These are phyloP conservation scores for Conoideocrella luteorostrata DNA, from an alignment of 2,329 filamentous ascomycete species.

Conservation along the genomic window DNA sequence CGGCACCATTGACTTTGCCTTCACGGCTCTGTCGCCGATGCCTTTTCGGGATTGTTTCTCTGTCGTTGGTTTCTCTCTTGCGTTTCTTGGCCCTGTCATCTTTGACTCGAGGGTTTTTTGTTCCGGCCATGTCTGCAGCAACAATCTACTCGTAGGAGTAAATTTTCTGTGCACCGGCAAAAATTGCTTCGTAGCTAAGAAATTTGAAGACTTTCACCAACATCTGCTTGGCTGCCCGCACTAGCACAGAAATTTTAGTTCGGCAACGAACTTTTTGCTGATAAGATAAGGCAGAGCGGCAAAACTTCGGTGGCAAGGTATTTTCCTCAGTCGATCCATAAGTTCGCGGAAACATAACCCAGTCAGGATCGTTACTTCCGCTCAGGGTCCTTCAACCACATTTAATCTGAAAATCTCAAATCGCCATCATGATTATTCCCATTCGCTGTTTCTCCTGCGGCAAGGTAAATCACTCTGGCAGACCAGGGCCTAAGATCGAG, in stretches of 20 bases:
- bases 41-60: slow-evolving; percentile 34
- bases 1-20: slow-evolving; percentile 20
- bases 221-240: neutral
- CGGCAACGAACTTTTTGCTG: slow-evolving; percentile 33
- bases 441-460: slow-evolving; percentile 98
- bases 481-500: slow-evolving; percentile 13
- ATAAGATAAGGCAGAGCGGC: slow-evolving; percentile 33
- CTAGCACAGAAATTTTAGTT: slow-evolving; percentile 31
- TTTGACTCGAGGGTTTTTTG: slow-evolving; percentile 24
- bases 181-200: slow-evolving; percentile 6
- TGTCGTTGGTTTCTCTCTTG: slow-evolving; percentile 39
- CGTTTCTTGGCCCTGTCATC: slow-evolving; percentile 38
- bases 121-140: slow-evolving; percentile 27
- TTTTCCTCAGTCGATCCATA: slow-evolving; percentile 14
- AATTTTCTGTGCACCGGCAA: neutral
- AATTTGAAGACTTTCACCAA: slow-evolving; percentile 6
- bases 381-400: neutral
- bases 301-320: slow-evolving; percentile 23
- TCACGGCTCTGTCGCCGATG: slow-evolving; percentile 27
- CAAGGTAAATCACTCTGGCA: slow-evolving; percentile 60
- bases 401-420: neutral
- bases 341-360: neutral
- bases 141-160: neutral
- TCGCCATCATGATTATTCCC: slow-evolving; percentile 79
- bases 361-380: slow-evolving; percentile 3